Base-by-base conservation (phyloP, 208 protist species). In the Cochliopodium minus region DNA sequence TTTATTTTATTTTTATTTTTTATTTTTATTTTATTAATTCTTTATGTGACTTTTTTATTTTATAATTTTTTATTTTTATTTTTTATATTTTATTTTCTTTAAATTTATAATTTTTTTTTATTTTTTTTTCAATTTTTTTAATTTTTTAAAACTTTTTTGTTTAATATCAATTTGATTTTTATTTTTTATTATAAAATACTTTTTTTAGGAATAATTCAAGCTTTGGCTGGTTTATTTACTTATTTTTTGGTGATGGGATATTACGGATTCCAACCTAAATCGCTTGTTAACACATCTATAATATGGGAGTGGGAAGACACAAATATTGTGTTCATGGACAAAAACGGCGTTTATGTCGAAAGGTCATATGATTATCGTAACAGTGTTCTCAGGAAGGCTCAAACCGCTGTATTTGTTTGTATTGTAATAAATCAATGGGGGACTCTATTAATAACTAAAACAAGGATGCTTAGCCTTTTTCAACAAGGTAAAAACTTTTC, bases 361-460 rank as follows among this genome's bases (percentile, higher is more conserved):
- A 1, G 62, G 0, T 35, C 10, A 22, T 11, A 10, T 26, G 42
- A 67, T 7, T 20, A 63, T 5, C 32, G 51, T 6, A 23, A 47
- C 6, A 9, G 36, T 10, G 51, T 62, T 29, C 40, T 74, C 4
- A 0, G 20, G 7, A 51, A 38, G 3, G 75, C 77, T 17, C 77
- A 86, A 39, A 77, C 73, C 0, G 69, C 74, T 13, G 85, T 59
- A 61, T 85, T 86, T 30, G 35, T 77, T n/a, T 48, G 64, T 10
- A 73, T 86, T 55, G 65, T 86, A 38, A 39, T 80, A 15, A 43
- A 50, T 17, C 74, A 85, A 64, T 65, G 62, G 30, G 69, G 57
- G 34, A 67, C 80, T 29, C 15, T 81, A 2, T 11, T 83, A 0
- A 64, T 67, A 13, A 32, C 34, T 20, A 67, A 62, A 39, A 67